Conservation (phyloP, 2,329 filamentous ascomycete species). For the Colletotrichum godetiae region DNA sequence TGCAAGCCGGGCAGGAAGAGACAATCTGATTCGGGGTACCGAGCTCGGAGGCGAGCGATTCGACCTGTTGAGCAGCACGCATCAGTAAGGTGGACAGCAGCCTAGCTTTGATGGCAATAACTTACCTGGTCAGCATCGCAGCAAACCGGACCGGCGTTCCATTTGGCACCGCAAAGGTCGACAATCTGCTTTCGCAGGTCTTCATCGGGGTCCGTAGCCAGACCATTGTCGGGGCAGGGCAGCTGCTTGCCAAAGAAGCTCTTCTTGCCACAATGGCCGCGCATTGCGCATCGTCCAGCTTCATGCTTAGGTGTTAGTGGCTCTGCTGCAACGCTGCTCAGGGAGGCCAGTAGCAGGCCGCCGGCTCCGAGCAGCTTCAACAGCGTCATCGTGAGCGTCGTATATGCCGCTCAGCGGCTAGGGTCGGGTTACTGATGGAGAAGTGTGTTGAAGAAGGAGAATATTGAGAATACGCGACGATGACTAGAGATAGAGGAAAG, state of each 20-base stretch:
- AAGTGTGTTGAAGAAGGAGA: neutral
- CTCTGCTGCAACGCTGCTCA: conserved; percentile 41
- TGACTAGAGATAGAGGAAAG: neutral
- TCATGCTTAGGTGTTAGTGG: conserved; percentile 76
- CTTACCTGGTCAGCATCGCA: conserved; percentile 82
- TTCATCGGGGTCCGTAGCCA: conserved; percentile 79
- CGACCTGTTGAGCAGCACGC: conserved; percentile 66
- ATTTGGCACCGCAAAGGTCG: conserved; percentile 86
- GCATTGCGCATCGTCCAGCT: conserved; percentile 87
- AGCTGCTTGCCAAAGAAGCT: conserved; percentile 90
- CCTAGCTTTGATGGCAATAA: neutral
- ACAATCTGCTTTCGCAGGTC: conserved; percentile 82
- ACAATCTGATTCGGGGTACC: conserved; percentile 90
- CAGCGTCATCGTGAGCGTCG: conserved; percentile 23
- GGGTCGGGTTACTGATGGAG: neutral
- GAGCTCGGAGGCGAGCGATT: conserved; percentile 84
- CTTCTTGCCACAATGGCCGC: conserved; percentile 91
- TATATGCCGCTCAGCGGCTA: conserved; percentile 32
- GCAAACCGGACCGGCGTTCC: conserved; percentile 86
- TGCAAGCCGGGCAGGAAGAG: conserved; percentile 94
- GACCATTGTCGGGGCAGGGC: conserved; percentile 91
- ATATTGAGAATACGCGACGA: neutral
- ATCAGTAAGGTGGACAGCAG: neutral
- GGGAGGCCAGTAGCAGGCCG: conserved; percentile 42
- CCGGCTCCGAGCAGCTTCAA: conserved; percentile 45